phyloP scores from a whole-genome alignment of 192 early-diverging fungal species.

The Pilaira anomala region DNA sequence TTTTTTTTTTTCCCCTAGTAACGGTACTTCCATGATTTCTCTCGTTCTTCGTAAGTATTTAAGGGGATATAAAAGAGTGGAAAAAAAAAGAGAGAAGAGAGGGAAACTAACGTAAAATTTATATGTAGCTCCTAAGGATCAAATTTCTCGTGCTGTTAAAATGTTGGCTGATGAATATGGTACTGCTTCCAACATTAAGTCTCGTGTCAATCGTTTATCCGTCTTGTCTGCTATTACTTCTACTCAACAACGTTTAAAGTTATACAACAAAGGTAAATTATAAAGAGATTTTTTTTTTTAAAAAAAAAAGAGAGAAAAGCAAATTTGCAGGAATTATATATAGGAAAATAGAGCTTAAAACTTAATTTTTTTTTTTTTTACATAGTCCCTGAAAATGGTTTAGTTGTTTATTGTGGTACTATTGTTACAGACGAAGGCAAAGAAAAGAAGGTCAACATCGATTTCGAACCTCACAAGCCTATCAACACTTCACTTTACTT shows the following conservation, averaged over 20 bases:
- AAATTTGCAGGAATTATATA: too few relatives aligned
- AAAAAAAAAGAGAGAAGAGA: background rate
- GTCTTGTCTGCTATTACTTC: slow-evolving; percentile 97
- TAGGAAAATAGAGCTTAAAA: background rate
- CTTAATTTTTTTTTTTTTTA: slow-evolving; percentile 3
- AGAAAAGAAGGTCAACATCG: slow-evolving; percentile 98
- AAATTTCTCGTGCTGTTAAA: slow-evolving; percentile 82
- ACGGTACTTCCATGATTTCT: slow-evolving; percentile 99
- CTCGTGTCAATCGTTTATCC: slow-evolving; percentile 96
- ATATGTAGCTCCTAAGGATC: slow-evolving; percentile 71
- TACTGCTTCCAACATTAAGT: slow-evolving; percentile 99
- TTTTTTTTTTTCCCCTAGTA: slow-evolving; percentile 51
- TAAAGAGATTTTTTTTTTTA: background rate
- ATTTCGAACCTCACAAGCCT: slow-evolving; percentile 99
- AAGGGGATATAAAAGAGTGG: background rate
- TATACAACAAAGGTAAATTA: slow-evolving; percentile 70
- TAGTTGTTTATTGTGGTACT: slow-evolving; percentile 94
- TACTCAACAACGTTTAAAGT: slow-evolving; percentile 93
- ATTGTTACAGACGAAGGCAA: slow-evolving; percentile 98
- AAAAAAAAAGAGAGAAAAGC: background rate
- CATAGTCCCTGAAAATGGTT: slow-evolving; percentile 93
- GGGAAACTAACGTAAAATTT: background rate
- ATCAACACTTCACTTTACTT: slow-evolving; percentile 98
- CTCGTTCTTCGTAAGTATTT: slow-evolving; percentile 82
- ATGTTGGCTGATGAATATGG: slow-evolving; percentile 99